These are phyloP conservation scores for Holtermanniella nyarrowii DNA, from an alignment of 768 basidiomycete species.

Conservation along the genomic window DNA sequence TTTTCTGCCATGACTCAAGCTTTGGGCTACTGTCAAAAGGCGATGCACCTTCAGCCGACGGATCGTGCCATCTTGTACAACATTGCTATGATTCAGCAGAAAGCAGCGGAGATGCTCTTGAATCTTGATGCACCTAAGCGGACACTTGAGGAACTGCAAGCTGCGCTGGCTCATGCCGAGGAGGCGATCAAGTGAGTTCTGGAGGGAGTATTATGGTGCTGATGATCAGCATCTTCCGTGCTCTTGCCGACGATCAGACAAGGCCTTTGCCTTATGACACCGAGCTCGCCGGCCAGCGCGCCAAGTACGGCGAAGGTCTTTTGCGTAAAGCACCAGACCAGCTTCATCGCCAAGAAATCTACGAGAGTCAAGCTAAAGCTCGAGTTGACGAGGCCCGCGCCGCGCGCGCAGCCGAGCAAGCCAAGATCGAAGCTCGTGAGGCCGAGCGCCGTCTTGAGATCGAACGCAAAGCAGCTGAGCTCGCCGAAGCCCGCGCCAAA, in stretches of 20 bases:
- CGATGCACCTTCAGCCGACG: constrained; percentile 66
- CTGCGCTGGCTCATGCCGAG: constrained; percentile 65
- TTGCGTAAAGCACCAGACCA: constrained; percentile 72
- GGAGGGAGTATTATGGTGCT: background rate
- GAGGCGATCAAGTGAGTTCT: constrained; percentile 70
- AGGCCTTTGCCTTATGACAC: constrained; percentile 65
- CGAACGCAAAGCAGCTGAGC: constrained; percentile 58
- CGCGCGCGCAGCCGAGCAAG: constrained; percentile 68
- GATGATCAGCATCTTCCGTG: constrained; percentile 60
- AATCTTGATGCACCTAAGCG: constrained; percentile 63
- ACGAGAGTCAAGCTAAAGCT: constrained; percentile 61
- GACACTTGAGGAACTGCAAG: constrained; percentile 65
- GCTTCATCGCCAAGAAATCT: constrained; percentile 56
- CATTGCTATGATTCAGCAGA: constrained; percentile 96
- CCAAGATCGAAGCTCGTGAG: constrained; percentile 49
- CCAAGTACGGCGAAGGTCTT: constrained; percentile 81
- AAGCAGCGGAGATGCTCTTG: constrained; percentile 81
- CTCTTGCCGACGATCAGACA: constrained; percentile 64
- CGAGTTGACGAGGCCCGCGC: constrained; percentile 66
- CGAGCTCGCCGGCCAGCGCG: constrained; percentile 79
- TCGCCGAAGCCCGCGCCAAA: constrained; percentile 66
- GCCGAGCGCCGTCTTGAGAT: constrained; percentile 42
- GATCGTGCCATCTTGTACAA: constrained; percentile 91
- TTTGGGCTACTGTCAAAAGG: constrained; percentile 78
- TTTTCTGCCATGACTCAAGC: constrained; percentile 74